Conservation (phyloP, 345 rosid species). For the Turnera subulata region DNA sequence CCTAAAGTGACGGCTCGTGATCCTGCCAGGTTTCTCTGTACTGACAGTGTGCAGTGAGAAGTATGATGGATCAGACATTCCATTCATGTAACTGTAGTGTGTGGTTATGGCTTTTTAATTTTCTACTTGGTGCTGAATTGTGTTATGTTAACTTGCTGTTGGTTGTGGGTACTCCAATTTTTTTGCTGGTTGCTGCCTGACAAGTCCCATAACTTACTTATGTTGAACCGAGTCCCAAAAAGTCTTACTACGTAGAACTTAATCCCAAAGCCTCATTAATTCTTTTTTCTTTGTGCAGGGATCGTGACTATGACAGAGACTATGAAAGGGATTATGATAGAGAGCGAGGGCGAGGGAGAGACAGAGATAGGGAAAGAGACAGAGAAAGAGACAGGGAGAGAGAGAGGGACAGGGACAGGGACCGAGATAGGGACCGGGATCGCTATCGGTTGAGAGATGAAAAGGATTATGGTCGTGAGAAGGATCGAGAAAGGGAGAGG, state of each 20-base stretch:
- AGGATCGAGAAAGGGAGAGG: slow-evolving; percentile 70
- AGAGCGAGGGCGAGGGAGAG: slow-evolving; percentile 24
- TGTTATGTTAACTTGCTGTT: neutral
- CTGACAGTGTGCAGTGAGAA: slow-evolving; percentile 98
- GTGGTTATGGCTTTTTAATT: neutral
- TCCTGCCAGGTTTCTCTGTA: slow-evolving; percentile 98
- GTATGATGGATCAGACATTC: slow-evolving; percentile 89
- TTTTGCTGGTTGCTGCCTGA: no score
- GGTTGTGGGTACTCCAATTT: no score
- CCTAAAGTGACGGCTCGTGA: slow-evolving; percentile 53
- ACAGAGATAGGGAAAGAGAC: slow-evolving; percentile 23
- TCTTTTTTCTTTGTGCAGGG: slow-evolving; percentile 36
- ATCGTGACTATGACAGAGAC: slow-evolving; percentile 48
- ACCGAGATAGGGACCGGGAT: slow-evolving; percentile 65
- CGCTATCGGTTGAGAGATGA: slow-evolving; percentile 61
- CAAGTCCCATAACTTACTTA: no score
- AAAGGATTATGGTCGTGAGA: slow-evolving; percentile 64
- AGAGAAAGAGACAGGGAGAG: slow-evolving; percentile 31
- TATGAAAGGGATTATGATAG: slow-evolving; percentile 34
- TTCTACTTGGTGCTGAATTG: neutral
- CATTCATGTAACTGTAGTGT: slow-evolving; percentile 1
- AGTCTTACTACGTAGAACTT: no score
- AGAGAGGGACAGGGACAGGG: slow-evolving; percentile 43
- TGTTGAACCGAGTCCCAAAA: no score
- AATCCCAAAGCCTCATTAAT: neutral